Evolutionary conservation across 129 eudicot genomes (phyloP).

Genomic region (Logfia minima): DNA sequence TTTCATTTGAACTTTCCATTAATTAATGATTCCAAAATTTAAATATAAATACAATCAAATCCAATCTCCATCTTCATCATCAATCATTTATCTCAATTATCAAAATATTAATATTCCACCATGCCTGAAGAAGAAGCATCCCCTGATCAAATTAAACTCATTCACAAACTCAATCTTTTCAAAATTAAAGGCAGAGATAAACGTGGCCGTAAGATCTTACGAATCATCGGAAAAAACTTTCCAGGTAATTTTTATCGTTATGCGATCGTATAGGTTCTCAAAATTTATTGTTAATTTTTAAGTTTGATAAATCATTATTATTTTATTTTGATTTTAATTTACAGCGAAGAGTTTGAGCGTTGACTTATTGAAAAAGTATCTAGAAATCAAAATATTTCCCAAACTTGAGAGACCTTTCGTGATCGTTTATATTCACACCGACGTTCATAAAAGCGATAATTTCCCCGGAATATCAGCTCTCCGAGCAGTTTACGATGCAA

Average conservation of each 20-base stretch:
- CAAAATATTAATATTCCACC: not conserved
- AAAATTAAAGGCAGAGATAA: conserved; percentile 67
- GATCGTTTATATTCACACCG: conserved; percentile 79
- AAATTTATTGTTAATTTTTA: not conserved
- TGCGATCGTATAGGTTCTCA: too few relatives aligned
- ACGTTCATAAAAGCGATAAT: conserved; percentile 56
- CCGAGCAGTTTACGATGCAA: conserved; percentile 60
- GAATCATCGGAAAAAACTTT: conserved; percentile 58
- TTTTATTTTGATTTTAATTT: not conserved
- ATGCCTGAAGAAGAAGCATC: conserved; percentile 36
- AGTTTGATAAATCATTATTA: not conserved
- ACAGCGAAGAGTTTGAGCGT: conserved; percentile 53
- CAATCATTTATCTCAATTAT: not conserved
- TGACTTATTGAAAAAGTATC: conserved; percentile 58
- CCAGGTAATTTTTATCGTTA: conserved; percentile 38
- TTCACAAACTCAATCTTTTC: conserved; percentile 53
- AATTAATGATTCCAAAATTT: not conserved
- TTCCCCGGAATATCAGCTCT: conserved; percentile 79
- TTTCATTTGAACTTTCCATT: not conserved
- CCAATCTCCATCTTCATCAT: not conserved
- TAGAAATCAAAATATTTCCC: conserved; percentile 67
- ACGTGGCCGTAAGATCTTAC: conserved; percentile 51
- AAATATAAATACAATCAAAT: not conserved
- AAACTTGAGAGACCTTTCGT: conserved; percentile 49
- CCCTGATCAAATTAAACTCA: conserved; percentile 33